These are phyloP conservation scores for Allium sativum DNA, from an alignment of 106 monocot genomes.

Conservation along the genomic window DNA sequence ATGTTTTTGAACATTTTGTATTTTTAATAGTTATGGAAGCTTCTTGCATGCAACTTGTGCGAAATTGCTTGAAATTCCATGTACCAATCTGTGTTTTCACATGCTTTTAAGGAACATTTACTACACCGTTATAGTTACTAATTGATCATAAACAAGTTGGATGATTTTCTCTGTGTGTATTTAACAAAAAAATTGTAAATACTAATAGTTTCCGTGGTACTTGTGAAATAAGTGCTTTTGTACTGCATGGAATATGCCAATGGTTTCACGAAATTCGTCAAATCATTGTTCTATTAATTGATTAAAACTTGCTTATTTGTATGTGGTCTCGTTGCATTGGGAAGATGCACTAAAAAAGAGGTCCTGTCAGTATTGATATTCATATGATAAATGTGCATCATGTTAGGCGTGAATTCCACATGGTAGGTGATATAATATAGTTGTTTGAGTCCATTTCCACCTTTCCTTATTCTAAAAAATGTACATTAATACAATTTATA, in stretches of 20 bases:
- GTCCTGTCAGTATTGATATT: conserved; percentile 84
- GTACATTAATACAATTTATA: no score
- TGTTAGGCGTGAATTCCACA: conserved; percentile 85
- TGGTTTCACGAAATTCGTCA: background rate
- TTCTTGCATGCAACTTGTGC: conserved; percentile 87
- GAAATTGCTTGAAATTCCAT: conserved; percentile 96
- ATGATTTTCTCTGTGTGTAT: no score
- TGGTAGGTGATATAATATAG: no score
- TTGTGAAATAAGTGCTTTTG: no score
- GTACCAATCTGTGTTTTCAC: conserved; percentile 93
- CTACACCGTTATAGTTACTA: background rate
- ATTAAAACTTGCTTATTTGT: background rate
- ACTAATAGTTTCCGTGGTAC: no score
- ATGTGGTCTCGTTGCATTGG: conserved; percentile 91
- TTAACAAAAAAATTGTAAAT: no score
- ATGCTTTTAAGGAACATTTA: conserved; percentile 70
- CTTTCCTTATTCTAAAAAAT: no score
- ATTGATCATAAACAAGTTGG: no score
- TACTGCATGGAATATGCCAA: no score
- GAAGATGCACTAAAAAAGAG: conserved; percentile 70
- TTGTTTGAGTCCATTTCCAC: no score
- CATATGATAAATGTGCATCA: conserved; percentile 93
- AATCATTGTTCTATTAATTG: background rate
- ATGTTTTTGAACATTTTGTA: background rate
- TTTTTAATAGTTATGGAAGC: conserved; percentile 78